A percentile compares a stretch with the other conserved stretches of the same genome.
Evolutionary conservation across 164 flowering plant species (phyloP).

Genomic region (Dillenia suffruticosa): DNA sequence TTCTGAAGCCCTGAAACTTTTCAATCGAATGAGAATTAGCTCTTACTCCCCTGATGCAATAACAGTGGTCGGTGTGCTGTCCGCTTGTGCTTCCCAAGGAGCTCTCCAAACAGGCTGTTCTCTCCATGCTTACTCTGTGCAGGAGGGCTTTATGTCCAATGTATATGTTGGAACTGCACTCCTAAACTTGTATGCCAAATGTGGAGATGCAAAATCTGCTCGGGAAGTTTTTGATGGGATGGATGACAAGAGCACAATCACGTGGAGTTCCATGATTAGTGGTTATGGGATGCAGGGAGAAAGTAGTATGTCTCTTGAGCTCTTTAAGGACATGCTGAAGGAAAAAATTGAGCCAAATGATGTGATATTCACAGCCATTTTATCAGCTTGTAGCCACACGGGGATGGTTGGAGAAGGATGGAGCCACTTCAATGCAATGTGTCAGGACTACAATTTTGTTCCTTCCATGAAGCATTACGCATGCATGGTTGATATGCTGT

Average conservation of each 20-base stretch:
- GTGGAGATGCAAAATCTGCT: constrained; percentile 56
- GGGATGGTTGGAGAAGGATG: constrained; percentile 71
- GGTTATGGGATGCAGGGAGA: constrained; percentile 77
- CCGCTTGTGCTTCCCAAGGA: constrained; percentile 56
- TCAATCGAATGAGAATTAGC: constrained; percentile 43
- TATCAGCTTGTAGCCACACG: constrained; percentile 69
- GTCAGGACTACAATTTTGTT: constrained; percentile 32
- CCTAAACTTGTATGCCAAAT: constrained; percentile 64
- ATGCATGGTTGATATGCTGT: constrained; percentile 72
- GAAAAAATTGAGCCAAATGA: constrained; percentile 54
- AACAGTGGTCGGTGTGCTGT: constrained; percentile 50
- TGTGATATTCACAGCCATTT: constrained; percentile 48
- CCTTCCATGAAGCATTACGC: constrained; percentile 72
- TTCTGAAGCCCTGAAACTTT: constrained; percentile 41
- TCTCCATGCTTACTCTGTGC: constrained; percentile 51
- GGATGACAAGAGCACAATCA: constrained; percentile 42
- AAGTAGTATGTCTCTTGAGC: constrained; percentile 32
- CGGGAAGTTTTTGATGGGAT: constrained; percentile 55
- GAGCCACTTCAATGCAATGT: constrained; percentile 49
- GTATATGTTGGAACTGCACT: constrained; percentile 64
- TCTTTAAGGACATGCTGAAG: constrained; percentile 51
- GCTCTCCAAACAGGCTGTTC: constrained; percentile 39
- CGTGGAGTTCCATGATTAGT: constrained; percentile 74
- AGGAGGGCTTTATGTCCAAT: constrained; percentile 45
- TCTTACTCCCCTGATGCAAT: constrained; percentile 46